Base-by-base conservation (phyloP, 2,329 filamentous ascomycete genomes). In the Pestalotiopsis sp. region DNA sequence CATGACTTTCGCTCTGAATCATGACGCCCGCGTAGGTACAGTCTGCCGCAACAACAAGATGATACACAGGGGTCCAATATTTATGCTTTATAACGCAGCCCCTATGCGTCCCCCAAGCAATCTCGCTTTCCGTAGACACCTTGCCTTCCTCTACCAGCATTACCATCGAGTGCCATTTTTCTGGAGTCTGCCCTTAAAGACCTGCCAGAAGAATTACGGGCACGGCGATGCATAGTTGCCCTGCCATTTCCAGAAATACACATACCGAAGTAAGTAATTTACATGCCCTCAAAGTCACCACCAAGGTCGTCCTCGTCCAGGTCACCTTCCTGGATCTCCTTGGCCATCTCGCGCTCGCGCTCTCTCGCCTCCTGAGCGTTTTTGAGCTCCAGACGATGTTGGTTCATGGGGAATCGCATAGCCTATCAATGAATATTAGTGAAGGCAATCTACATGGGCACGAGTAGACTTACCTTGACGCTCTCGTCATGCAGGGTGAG, bases 381-480 rank as follows among this genome's bases (percentile, higher is more conserved):
- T 89, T 98, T 98, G 68, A 99, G 88, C 83, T 99, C 96, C 68
- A 98, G 87, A 20, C 96, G 90, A 83, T 99, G 96, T 82, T 98
- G 96, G 85, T 99, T 98, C 95, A 98, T 98, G 2, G 96, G 96
- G 83, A 98, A 99, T 67, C 96, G 91, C 96, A 99, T 99, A 31
- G 96, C 95, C 93, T 95, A 11, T n/a, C 65, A 5, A 70, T 59
- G 23, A 9, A 66, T 64, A 70, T 82, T 77, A 83, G 76, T 61
- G 17, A n/a, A 1, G 7, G 45, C 67, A 70, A 67, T 31, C 23
- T 67, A 38, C 23, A n/a, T 39, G 2, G 45, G 17, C 2, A 4
- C 4, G 23, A 31, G 59, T 58, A 62, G 69, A 78, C 84, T 78
- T 86, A 95, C 93, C 93, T 97, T 98, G 77, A 99, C 95, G 78